Percentiles rank a stretch among this genome's conserved stretches.
phyloP scores from a whole-genome alignment of 2,329 filamentous ascomycete genomes.

The Zymoseptoria brevis region DNA sequence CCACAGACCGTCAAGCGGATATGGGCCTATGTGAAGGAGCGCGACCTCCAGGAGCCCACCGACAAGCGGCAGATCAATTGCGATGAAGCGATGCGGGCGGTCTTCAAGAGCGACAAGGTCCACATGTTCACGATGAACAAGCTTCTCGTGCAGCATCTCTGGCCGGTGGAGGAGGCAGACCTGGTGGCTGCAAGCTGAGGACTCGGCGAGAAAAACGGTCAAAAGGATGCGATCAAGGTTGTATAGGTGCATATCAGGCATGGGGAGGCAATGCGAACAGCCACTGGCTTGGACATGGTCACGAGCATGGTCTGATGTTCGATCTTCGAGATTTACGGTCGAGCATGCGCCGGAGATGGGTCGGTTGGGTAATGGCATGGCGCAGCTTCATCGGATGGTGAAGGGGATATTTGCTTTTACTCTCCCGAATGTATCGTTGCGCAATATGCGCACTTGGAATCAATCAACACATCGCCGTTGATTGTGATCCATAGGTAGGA shows the following conservation, averaged over 20 bases:
- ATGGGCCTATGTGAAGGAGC: constrained; percentile 87
- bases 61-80: constrained; percentile 91
- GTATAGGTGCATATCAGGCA: neutral
- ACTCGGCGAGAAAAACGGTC: neutral
- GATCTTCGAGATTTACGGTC: neutral
- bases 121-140: constrained; percentile 99
- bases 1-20: constrained; percentile 94
- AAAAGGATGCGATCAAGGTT: neutral
- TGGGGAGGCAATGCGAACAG: neutral
- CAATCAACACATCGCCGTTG: no score
- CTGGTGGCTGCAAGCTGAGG: neutral
- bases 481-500: no score
- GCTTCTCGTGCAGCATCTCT: constrained; percentile 80
- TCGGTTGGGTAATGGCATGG: neutral
- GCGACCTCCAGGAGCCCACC: constrained; percentile 78
- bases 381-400: no score
- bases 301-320: neutral
- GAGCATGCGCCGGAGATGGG: neutral
- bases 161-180: constrained; percentile 62
- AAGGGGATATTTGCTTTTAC: no score
- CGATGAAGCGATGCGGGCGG: constrained; percentile 81
- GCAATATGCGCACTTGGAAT: no score
- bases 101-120: constrained; percentile 84
- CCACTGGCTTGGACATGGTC: neutral
- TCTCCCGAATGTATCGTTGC: no score